phyloP scores from a whole-genome alignment of 2,329 filamentous ascomycete genomes.

The Fusarium verrucosum region DNA sequence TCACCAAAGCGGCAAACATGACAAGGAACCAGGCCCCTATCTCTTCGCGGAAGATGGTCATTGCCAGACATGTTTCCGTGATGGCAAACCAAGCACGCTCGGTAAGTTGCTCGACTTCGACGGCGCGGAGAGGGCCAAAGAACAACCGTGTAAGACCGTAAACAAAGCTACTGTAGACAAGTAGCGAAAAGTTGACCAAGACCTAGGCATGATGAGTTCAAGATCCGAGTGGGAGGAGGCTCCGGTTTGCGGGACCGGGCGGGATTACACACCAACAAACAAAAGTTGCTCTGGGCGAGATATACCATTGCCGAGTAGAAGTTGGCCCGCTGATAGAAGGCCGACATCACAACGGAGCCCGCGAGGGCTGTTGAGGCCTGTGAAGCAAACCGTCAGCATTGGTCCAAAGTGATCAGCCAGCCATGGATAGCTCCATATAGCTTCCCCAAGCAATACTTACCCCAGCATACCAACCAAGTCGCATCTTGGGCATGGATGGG shows the following conservation, averaged over 20 bases:
- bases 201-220: conserved; percentile 63
- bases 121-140: conserved; percentile 87
- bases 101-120: conserved; percentile 96
- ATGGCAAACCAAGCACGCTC: conserved; percentile 99
- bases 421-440: conserved; percentile 42
- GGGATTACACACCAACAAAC: conserved; percentile 76
- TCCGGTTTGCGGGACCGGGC: neutral
- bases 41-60: conserved; percentile 98
- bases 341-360: conserved; percentile 83
- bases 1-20: conserved; percentile 94
- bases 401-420: conserved; percentile 22
- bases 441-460: conserved; percentile 54
- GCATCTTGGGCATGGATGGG: conserved; percentile 60
- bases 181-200: conserved; percentile 87
- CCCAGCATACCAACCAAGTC: conserved; percentile 68
- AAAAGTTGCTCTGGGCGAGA: conserved; percentile 94
- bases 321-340: conserved; percentile 93
- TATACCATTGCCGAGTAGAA: conserved; percentile 99
- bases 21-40: conserved; percentile 93
- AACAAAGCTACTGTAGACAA: conserved; percentile 81
- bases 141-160: conserved; percentile 90
- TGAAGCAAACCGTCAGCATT: conserved; percentile 32
- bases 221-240: conserved; percentile 4
- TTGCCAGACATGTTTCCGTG: conserved; percentile 94
- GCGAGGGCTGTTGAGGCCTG: conserved; percentile 86